Percentiles rank a stretch among this genome's conserved stretches.
Conservation (phyloP, 2,329 filamentous ascomycete genomes). For the Claviceps pazoutovae region DNA sequence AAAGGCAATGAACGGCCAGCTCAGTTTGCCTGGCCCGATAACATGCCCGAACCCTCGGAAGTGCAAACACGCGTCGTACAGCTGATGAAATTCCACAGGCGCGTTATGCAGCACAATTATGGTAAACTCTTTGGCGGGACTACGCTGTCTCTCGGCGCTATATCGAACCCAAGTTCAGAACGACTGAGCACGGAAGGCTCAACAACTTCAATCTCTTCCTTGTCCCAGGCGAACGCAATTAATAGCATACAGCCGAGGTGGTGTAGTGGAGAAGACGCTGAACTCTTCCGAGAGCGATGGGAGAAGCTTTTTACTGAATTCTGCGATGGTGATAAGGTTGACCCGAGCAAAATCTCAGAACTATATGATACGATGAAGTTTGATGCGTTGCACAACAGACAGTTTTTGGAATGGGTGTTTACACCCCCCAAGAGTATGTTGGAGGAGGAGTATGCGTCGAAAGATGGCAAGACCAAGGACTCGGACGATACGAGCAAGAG, state of each 20-base stretch:
- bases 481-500: constrained; percentile 24
- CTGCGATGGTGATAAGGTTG: constrained; percentile 91
- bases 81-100: constrained; percentile 92
- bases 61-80: constrained; percentile 87
- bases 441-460: constrained; percentile 48
- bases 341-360: constrained; percentile 96
- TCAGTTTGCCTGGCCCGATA: constrained; percentile 95
- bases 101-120: constrained; percentile 92
- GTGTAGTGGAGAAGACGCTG: constrained; percentile 92
- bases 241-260: constrained; percentile 74
- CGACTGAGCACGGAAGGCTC: constrained; percentile 29
- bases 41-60: constrained; percentile 85
- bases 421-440: constrained; percentile 70
- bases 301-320: constrained; percentile 97
- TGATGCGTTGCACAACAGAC: constrained; percentile 89
- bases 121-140: constrained; percentile 58
- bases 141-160: constrained; percentile 46
- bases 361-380: constrained; percentile 99
- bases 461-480: constrained; percentile 28
- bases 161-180: constrained; percentile 36
- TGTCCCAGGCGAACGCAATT: constrained; percentile 48
- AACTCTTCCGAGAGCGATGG: constrained; percentile 92
- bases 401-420: constrained; percentile 95
- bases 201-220: constrained; percentile 29
- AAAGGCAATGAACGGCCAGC: constrained; percentile 88